Conservation (phyloP, 2,329 filamentous ascomycete genomes). For the Furcasterigmium sp. region DNA sequence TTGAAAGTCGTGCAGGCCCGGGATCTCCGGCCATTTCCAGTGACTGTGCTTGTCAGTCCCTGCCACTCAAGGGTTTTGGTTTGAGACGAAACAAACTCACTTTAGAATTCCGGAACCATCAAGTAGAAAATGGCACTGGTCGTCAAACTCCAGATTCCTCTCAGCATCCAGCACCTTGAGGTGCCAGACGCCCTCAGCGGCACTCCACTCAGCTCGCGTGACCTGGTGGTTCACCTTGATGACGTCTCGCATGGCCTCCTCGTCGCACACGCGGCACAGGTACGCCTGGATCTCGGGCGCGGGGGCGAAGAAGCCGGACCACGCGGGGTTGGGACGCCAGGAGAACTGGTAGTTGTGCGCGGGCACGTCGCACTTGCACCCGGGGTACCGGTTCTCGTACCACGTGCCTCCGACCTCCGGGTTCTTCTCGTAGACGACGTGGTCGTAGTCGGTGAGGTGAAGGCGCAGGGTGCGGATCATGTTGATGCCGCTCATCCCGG, state of each 20-base stretch:
- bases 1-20: constrained; percentile 38
- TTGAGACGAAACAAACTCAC: no score
- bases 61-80: no score
- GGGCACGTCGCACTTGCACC: constrained; percentile 49
- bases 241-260: no score
- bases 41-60: constrained; percentile 6
- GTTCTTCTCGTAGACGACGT: constrained; percentile 51
- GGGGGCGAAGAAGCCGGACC: constrained; percentile 51
- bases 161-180: constrained; percentile 30
- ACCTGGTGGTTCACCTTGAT: constrained; percentile 39
- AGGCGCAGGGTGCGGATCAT: constrained; percentile 34
- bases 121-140: constrained; percentile 20
- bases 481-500: constrained; percentile 19
- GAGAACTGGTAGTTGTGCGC: constrained; percentile 58
- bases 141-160: constrained; percentile 32
- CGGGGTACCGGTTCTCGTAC: constrained; percentile 55
- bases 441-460: constrained; percentile 34
- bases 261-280: no score
- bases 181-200: constrained; percentile 30
- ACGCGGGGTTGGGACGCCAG: constrained; percentile 52
- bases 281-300: constrained; percentile 51
- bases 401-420: constrained; percentile 49
- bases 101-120: constrained; percentile 13
- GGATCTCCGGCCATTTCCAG: constrained; percentile 39
- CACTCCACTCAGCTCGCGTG: constrained; percentile 35